Evolutionary conservation across 2,329 filamentous ascomycete genomes (phyloP), one percentile per base, ranked within the genome.

Genomic region (Sphaerulina populicola): DNA sequence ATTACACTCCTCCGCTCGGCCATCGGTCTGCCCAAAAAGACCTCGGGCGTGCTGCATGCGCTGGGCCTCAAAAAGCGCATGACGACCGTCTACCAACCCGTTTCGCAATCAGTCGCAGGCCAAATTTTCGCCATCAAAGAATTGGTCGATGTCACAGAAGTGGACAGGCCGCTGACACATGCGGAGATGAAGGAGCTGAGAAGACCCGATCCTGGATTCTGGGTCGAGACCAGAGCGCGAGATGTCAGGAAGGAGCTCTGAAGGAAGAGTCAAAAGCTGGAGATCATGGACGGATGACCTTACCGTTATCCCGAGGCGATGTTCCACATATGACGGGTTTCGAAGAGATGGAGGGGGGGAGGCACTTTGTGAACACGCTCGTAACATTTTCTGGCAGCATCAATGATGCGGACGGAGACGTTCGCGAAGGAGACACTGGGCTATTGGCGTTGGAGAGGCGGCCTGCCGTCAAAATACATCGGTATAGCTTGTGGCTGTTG

Each of bases 101-200:
- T 94, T 55, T 79, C 79, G 55, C 81, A 83, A 38, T 82, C 88
- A 60, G 82, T 88, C 56, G 90, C 90, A 8, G 90, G 90, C 66
- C 88, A 94, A 74, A 88, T 96, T 65, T 85, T 96, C 77, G 85
- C 85, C 70, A 88, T 96, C 62, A 96, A 96, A 75, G 90, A 96
- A 72, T 75, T 96, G 57, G 87, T 96, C 41, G 77, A 80, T 48
- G 88, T 95, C 33, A 75, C 82, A 60, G 89, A 94, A 72, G 88
- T 94, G 40, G 81, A 83, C 31, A 68, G 72, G 55, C 69, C 77
- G 30, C 67, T 88, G 70, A 83, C 76, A 6, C 79, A 81, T 65
- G 70, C 72, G 50, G 80, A 94, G 73, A 77, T 94, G 64, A 82
- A 81, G 71, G 79, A 77, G 46, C 75, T 79, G 71, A 74, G 90